Percentiles rank a stretch among this genome's conserved stretches.
Conservation (phyloP, 1,284 basidiomycete genomes). For the Schizophyllum amplum region DNA sequence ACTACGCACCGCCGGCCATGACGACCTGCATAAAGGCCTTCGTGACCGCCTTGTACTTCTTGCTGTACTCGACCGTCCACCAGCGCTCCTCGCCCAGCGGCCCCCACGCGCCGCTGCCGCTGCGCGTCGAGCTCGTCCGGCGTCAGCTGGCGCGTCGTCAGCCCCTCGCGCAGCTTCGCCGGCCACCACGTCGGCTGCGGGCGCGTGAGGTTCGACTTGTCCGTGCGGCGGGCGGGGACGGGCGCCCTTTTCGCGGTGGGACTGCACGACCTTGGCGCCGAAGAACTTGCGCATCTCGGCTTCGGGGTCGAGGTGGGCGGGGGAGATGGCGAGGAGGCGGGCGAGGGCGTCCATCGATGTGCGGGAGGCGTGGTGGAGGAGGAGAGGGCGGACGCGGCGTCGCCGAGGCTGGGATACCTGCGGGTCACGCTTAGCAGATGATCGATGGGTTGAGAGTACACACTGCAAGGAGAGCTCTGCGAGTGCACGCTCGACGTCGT, state of each 20-base stretch:
- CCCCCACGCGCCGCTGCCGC: conserved; percentile 33
- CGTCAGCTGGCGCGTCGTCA: conserved; percentile 53
- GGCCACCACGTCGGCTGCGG: conserved; percentile 59
- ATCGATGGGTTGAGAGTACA: conserved; percentile 14
- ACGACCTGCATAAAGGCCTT: conserved; percentile 76
- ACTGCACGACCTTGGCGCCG: conserved; percentile 76
- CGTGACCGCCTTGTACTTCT: conserved; percentile 74
- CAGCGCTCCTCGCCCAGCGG: conserved; percentile 53
- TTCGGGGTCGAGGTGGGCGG: conserved; percentile 76
- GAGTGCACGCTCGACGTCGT: conserved; percentile 78
- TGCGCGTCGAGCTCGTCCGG: conserved; percentile 46
- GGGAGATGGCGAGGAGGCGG: conserved; percentile 65
- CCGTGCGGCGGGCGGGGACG: conserved; percentile 19
- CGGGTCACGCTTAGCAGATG: not conserved
- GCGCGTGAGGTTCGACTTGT: conserved; percentile 55
- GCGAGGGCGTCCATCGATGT: conserved; percentile 27
- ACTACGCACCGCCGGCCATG: conserved; percentile 64
- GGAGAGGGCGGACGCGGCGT: conserved; percentile 13
- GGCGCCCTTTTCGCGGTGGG: conserved; percentile 31
- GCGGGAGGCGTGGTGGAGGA: conserved; percentile 17
- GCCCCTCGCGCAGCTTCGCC: conserved; percentile 56
- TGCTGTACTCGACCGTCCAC: conserved; percentile 84
- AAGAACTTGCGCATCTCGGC: conserved; percentile 90
- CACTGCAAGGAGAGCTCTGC: conserved; percentile 76
- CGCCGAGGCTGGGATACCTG: conserved; percentile 51